Evolutionary conservation across 1,284 basidiomycete species (phyloP).

Genomic region (Malassezia furfur): DNA sequence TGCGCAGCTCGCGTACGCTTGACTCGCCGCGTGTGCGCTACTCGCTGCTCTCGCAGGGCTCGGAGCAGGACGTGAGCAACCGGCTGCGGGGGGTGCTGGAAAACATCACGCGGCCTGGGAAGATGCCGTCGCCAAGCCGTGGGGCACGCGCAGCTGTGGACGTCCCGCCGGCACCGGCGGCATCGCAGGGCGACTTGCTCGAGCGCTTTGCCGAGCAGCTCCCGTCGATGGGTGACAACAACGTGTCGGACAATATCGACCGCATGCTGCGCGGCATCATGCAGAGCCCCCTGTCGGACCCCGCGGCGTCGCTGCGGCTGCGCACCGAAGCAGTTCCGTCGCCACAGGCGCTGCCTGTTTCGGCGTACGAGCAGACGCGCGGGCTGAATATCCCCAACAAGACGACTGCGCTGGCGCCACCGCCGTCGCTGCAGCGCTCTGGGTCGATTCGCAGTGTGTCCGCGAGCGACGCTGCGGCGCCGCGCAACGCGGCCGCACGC

Average conservation of each 20-base stretch:
- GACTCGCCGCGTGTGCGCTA: slow-evolving; percentile 12
- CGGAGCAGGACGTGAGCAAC: slow-evolving; percentile 7
- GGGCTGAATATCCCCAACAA: slow-evolving; percentile 12
- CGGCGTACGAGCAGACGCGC: not conserved
- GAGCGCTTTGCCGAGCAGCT: slow-evolving; percentile 7
- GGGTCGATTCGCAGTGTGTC: slow-evolving; percentile 17
- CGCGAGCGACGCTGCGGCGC: slow-evolving; percentile 5
- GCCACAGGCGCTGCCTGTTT: not conserved
- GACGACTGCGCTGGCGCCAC: not conserved
- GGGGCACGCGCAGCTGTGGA: not conserved
- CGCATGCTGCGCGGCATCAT: not conserved
- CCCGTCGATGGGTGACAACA: not conserved
- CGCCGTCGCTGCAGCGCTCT: slow-evolving; percentile 4
- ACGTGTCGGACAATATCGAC: slow-evolving; percentile 4
- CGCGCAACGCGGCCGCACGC: not conserved
- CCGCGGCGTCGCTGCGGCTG: not conserved
- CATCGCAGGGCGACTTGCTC: slow-evolving; percentile 6
- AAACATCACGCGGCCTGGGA: not conserved
- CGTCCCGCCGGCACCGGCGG: not conserved
- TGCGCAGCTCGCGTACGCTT: slow-evolving; percentile 5
- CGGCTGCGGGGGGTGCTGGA: not conserved
- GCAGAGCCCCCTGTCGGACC: not conserved
- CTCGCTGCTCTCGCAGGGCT: slow-evolving; percentile 6
- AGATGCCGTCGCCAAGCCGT: not conserved
- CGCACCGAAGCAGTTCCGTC: not conserved